Percentiles rank a stretch among this genome's conserved stretches.
Evolutionary conservation across 2,329 filamentous ascomycete genomes (phyloP).

Genomic region (Trichoderma hamatum): DNA sequence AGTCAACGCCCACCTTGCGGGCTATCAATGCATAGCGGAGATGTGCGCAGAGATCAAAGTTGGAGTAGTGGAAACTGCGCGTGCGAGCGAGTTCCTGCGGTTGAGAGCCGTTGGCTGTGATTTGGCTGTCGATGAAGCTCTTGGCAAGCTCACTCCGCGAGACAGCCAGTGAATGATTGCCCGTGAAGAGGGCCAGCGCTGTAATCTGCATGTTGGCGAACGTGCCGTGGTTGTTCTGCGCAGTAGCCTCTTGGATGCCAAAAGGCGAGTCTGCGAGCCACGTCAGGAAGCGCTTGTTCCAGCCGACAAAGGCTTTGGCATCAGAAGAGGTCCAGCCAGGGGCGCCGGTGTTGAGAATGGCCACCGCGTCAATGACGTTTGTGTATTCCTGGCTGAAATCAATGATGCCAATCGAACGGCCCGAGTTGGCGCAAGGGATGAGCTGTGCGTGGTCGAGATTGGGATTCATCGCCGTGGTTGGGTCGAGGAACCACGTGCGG

Average conservation of each 20-base stretch:
- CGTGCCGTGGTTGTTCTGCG: slow-evolving; percentile 36
- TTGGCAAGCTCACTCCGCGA: slow-evolving; percentile 1
- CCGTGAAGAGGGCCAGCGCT: slow-evolving; percentile 34
- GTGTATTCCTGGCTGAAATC: slow-evolving; percentile 36
- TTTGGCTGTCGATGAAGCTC: slow-evolving; percentile 30
- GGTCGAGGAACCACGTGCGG: slow-evolving; percentile 35
- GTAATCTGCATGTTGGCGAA: slow-evolving; percentile 35
- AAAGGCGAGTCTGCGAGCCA: slow-evolving; percentile 35
- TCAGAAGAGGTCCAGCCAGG: slow-evolving; percentile 32
- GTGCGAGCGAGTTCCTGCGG: slow-evolving; percentile 36
- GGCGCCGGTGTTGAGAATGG: slow-evolving; percentile 29
- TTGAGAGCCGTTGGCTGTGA: slow-evolving; percentile 33
- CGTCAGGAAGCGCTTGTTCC: slow-evolving; percentile 33
- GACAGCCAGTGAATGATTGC: slow-evolving; percentile 28
- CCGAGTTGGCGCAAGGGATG: slow-evolving; percentile 32
- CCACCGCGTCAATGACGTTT: slow-evolving; percentile 34
- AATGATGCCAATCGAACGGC: slow-evolving; percentile 33
- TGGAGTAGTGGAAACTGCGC: slow-evolving; percentile 37
- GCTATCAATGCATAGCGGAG: slow-evolving; percentile 31
- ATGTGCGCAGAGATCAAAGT: slow-evolving; percentile 33
- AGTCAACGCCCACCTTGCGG: slow-evolving; percentile 31
- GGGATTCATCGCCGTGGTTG: slow-evolving; percentile 34
- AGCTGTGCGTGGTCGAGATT: slow-evolving; percentile 35
- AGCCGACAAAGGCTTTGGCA: slow-evolving; percentile 28
- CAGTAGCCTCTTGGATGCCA: slow-evolving; percentile 29